Conservation (phyloP, 768 basidiomycete genomes). For the Tricholoma sp. region DNA sequence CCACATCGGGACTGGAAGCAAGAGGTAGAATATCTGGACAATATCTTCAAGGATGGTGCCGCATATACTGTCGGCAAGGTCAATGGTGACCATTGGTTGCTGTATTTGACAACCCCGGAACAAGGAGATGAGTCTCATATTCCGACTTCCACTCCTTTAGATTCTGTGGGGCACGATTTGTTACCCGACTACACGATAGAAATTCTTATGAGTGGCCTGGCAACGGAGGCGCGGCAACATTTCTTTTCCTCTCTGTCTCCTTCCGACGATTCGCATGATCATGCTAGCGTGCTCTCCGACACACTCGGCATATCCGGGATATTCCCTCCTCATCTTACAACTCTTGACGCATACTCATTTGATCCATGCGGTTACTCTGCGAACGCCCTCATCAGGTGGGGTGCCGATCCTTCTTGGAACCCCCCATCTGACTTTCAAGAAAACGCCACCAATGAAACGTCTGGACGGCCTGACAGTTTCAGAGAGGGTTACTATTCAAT, state of each 20-base stretch:
- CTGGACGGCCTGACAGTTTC: constrained; percentile 10
- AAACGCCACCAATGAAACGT: constrained; percentile 6
- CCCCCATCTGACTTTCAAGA: constrained; percentile 2
- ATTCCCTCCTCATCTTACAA: constrained; percentile 75
- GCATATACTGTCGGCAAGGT: constrained; percentile 97
- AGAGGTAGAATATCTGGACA: constrained; percentile 89
- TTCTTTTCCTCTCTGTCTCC: constrained; percentile 57
- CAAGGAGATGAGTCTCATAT: constrained; percentile 10
- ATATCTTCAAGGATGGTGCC: constrained; percentile 81
- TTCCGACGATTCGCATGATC: constrained; percentile 31
- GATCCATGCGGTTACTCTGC: constrained; percentile 94
- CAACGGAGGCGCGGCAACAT: constrained; percentile 63
- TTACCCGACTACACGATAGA: constrained; percentile 90
- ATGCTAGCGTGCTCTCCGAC: constrained; percentile 58
- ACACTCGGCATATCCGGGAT: constrained; percentile 76
- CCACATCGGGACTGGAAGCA: constrained; percentile 93
- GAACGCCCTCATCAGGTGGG: constrained; percentile 81
- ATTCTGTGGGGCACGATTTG: constrained; percentile 13
- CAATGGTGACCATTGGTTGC: constrained; percentile 98
- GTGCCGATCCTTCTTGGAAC: constrained; percentile 21
- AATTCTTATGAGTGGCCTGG: constrained; percentile 93
- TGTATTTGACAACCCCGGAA: constrained; percentile 78
- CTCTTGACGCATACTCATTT: constrained; percentile 90
- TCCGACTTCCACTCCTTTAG: constrained; percentile 10
- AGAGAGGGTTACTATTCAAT: constrained; percentile 97